Conservation (phyloP, 257 asterid genomes). For the Scutellaria minor region DNA sequence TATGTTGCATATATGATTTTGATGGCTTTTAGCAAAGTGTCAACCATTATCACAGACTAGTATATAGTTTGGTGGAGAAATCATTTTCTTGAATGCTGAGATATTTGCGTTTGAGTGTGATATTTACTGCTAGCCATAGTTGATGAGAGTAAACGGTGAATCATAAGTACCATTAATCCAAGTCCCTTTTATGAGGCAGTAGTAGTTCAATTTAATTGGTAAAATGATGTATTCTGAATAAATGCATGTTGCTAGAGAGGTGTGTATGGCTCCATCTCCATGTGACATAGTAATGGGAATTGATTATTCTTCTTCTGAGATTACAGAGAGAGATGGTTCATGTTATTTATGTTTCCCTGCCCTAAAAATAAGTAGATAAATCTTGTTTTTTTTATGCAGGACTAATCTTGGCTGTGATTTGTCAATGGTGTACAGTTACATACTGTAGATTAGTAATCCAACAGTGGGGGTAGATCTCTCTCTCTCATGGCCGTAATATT, state of each 20-base stretch:
- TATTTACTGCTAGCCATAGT: neutral
- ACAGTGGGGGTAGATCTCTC: no score
- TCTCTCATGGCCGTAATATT: conserved; percentile 3
- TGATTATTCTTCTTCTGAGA: neutral
- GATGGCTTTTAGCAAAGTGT: neutral
- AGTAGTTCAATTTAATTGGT: neutral
- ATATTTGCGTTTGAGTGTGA: neutral
- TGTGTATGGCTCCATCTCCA: neutral
- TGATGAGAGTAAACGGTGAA: no score
- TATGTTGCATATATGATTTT: neutral
- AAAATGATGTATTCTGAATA: neutral
- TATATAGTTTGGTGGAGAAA: neutral
- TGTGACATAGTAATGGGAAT: neutral
- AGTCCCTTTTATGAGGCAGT: neutral
- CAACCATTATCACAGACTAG: no score
- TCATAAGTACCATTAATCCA: no score
- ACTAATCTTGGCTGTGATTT: conserved; percentile 20
- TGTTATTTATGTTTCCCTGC: neutral
- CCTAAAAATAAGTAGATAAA: neutral
- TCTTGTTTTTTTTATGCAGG: neutral
- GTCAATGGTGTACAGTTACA: neutral
- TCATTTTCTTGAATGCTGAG: neutral
- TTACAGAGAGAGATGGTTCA: neutral
- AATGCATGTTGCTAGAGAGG: neutral
- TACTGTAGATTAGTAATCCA: neutral